These are phyloP conservation scores for Saccharomycopsis capsularis DNA, from an alignment of 805 yeast species.

Conservation along the genomic window DNA sequence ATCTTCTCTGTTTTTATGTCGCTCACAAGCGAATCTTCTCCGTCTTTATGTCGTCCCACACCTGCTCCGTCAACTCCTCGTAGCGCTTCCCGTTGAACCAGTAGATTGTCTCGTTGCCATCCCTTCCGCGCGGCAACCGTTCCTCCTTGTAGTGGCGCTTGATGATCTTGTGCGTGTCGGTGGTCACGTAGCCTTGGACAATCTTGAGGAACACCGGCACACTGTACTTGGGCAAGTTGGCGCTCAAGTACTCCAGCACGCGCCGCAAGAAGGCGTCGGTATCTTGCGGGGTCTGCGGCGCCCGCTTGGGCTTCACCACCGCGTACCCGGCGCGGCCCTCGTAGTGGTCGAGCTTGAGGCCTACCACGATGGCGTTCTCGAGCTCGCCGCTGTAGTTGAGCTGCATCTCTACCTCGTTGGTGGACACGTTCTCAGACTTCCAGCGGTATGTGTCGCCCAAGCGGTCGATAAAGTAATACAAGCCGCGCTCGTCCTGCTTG, in stretches of 20 bases:
- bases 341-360: slow-evolving; percentile 74
- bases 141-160: slow-evolving; percentile 65
- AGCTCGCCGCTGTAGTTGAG: slow-evolving; percentile 37
- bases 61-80: slow-evolving; percentile 45
- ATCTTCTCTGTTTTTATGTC: slow-evolving; percentile 6
- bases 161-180: slow-evolving; percentile 78
- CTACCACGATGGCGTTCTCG: slow-evolving; percentile 77
- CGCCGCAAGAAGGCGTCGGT: slow-evolving; percentile 31
- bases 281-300: background rate
- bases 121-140: slow-evolving; percentile 57
- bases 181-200: slow-evolving; percentile 50
- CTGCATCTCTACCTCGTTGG: slow-evolving; percentile 86
- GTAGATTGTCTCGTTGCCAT: slow-evolving; percentile 54
- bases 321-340: slow-evolving; percentile 96
- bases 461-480: slow-evolving; percentile 81
- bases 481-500: slow-evolving; percentile 56
- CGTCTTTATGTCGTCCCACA: slow-evolving; percentile 41
- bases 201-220: slow-evolving; percentile 77
- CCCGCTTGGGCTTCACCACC: slow-evolving; percentile 48
- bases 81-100: slow-evolving; percentile 60
- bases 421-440: slow-evolving; percentile 93
- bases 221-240: slow-evolving; percentile 72
- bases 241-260: slow-evolving; percentile 31
- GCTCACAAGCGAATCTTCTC: slow-evolving; percentile 13
- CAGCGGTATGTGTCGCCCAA: slow-evolving; percentile 94